These are phyloP conservation scores for Diplocarpon mali DNA, from an alignment of 2,329 filamentous ascomycete genomes.

Conservation along the genomic window DNA sequence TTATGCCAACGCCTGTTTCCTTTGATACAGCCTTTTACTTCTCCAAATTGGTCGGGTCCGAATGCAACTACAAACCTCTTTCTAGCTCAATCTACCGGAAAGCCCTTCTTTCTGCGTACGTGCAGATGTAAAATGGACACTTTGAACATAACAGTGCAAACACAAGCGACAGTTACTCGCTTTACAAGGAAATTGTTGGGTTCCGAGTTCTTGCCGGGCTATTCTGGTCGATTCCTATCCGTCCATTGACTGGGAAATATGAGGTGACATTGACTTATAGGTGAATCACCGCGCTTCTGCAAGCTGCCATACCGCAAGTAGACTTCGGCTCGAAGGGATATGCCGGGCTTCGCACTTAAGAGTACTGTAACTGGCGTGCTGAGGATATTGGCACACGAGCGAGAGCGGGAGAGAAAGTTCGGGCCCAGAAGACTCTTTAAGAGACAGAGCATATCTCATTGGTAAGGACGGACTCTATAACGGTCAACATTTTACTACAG, in stretches of 20 bases:
- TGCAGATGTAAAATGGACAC: not conserved
- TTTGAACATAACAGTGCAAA: not conserved
- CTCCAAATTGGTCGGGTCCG: slow-evolving; percentile 2
- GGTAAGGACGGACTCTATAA: too few relatives aligned
- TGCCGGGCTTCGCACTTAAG: not conserved
- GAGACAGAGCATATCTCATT: not conserved
- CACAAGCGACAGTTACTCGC: not conserved
- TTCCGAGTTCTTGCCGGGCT: not conserved
- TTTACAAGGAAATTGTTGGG: not conserved
- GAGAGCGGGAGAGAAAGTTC: not conserved
- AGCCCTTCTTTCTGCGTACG: not conserved
- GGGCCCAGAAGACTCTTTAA: not conserved
- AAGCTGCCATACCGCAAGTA: not conserved
- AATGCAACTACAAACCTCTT: not conserved
- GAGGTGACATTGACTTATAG: not conserved
- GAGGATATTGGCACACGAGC: not conserved
- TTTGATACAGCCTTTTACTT: slow-evolving; percentile 2
- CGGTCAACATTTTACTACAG: too few relatives aligned
- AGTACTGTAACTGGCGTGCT: not conserved
- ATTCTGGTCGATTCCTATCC: not conserved
- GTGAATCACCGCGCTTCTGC: slow-evolving; percentile 1
- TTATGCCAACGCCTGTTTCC: not conserved
- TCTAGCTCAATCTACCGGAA: not conserved
- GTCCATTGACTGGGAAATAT: not conserved
- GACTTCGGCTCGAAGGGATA: not conserved